These are phyloP conservation scores for Boechera stricta DNA, from an alignment of 345 rosid species.

Conservation along the genomic window DNA sequence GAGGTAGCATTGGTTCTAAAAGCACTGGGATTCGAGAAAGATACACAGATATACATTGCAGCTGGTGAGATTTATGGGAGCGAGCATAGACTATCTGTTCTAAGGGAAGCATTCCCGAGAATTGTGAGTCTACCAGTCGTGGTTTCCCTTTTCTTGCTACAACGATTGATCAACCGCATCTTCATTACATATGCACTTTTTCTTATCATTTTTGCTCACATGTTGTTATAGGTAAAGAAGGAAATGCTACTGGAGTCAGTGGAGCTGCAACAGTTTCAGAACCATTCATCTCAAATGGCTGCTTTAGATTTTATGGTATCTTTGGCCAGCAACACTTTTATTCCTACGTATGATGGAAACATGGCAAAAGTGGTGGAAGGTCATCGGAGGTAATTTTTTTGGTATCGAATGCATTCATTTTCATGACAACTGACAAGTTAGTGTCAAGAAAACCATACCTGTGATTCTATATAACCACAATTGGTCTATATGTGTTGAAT, in stretches of 20 bases:
- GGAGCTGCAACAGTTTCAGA: slow-evolving; percentile 83
- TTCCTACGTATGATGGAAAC: slow-evolving; percentile 96
- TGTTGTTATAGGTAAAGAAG: slow-evolving; percentile 76
- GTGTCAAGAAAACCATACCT: background rate
- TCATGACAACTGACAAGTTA: slow-evolving; percentile 10
- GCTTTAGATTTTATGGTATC: slow-evolving; percentile 97
- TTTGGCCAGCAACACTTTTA: slow-evolving; percentile 82
- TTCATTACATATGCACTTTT: slow-evolving; percentile 10
- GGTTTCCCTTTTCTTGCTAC: slow-evolving; percentile 11
- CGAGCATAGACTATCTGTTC: slow-evolving; percentile 74
- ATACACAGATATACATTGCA: slow-evolving; percentile 89
- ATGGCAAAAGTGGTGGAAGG: slow-evolving; percentile 99
- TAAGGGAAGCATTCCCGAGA: slow-evolving; percentile 81
- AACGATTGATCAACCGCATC: slow-evolving; percentile 3
- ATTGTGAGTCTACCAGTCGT: slow-evolving; percentile 64
- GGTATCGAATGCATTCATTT: slow-evolving; percentile 6
- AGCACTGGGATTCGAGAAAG: slow-evolving; percentile 74
- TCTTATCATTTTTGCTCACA: slow-evolving; percentile 34
- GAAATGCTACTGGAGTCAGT: slow-evolving; percentile 77
- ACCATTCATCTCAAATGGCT: slow-evolving; percentile 99
- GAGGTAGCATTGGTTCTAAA: slow-evolving; percentile 76
- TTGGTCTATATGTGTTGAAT: background rate
- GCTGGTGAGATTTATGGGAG: slow-evolving; percentile 96
- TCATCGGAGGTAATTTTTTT: slow-evolving; percentile 73
- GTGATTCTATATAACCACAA: slow-evolving; percentile 7